Conservation (phyloP, 2,329 filamentous ascomycete species). For the Monilinia aucupariae region DNA sequence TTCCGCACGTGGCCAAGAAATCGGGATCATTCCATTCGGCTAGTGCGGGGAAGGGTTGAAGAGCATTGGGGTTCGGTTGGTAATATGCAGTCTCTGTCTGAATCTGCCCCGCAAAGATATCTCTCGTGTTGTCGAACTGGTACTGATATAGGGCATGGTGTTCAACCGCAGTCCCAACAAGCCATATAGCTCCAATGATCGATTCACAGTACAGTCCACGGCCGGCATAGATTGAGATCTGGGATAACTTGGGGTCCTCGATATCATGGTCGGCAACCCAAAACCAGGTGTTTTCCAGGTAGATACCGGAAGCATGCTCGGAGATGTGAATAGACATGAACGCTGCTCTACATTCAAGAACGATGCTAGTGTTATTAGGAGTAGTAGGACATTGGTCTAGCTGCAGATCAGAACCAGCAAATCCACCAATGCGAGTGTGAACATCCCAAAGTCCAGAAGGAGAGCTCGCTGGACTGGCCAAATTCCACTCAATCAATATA, state of each 20-base stretch:
- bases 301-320: constrained; percentile 40
- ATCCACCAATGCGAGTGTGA: constrained; percentile 39
- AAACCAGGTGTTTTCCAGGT: constrained; percentile 46
- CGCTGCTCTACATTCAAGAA: constrained; percentile 35
- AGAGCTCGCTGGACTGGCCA: constrained; percentile 47
- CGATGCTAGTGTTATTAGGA: constrained; percentile 34
- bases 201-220: constrained; percentile 46
- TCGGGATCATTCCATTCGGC: constrained; percentile 14
- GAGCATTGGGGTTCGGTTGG: constrained; percentile 10
- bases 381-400: constrained; percentile 47
- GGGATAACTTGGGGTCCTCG: constrained; percentile 41
- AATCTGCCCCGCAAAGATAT: constrained; percentile 27
- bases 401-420: constrained; percentile 32
- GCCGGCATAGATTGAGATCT: constrained; percentile 49
- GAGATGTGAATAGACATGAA: constrained; percentile 36
- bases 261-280: constrained; percentile 45
- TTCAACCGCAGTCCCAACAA: constrained; percentile 43
- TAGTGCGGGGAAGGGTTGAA: constrained; percentile 3
- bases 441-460: constrained; percentile 46
- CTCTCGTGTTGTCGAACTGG: constrained; percentile 39
- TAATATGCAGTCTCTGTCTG: constrained; percentile 29
- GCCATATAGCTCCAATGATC: constrained; percentile 44
- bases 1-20: not conserved
- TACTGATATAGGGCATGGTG: constrained; percentile 51
- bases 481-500: constrained; percentile 62